Conservation (phyloP, 331 rosid species). For the Malus hybrid region DNA sequence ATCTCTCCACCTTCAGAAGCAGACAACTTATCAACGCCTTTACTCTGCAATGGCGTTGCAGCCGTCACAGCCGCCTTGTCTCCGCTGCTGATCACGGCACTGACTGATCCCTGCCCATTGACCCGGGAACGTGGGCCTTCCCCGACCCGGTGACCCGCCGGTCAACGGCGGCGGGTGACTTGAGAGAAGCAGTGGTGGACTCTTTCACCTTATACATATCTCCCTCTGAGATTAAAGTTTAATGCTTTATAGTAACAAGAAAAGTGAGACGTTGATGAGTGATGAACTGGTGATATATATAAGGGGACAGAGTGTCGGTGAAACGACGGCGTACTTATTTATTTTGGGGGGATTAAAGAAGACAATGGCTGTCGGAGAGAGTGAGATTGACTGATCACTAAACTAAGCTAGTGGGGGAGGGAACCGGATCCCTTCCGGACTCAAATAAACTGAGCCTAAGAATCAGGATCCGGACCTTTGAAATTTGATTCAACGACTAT, state of each 20-base stretch:
- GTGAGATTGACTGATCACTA: no score
- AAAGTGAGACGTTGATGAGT: no score
- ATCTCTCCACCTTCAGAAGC: constrained; percentile 32
- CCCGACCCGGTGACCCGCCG: constrained; percentile 3
- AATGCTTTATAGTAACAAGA: neutral
- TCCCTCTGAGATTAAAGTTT: neutral
- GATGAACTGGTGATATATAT: neutral
- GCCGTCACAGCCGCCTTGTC: constrained; percentile 26
- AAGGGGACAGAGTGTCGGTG: neutral
- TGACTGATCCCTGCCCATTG: constrained; percentile 18
- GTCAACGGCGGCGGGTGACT: constrained; percentile 17
- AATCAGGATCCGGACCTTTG: no score
- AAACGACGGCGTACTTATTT: neutral
- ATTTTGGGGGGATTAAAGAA: no score
- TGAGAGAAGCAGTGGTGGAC: constrained; percentile 8
- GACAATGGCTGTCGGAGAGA: no score
- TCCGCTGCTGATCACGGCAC: constrained; percentile 46
- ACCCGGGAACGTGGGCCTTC: constrained; percentile 1
- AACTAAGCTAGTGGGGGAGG: no score
- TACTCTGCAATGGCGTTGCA: constrained; percentile 27
- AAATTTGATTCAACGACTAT: no score
- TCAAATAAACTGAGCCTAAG: no score
- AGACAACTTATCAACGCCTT: constrained; percentile 16
- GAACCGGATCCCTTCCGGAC: no score
- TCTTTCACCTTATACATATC: constrained; percentile 28